phyloP scores from a whole-genome alignment of 306 rosid genomes.

The Hippophae gyantsensis region DNA sequence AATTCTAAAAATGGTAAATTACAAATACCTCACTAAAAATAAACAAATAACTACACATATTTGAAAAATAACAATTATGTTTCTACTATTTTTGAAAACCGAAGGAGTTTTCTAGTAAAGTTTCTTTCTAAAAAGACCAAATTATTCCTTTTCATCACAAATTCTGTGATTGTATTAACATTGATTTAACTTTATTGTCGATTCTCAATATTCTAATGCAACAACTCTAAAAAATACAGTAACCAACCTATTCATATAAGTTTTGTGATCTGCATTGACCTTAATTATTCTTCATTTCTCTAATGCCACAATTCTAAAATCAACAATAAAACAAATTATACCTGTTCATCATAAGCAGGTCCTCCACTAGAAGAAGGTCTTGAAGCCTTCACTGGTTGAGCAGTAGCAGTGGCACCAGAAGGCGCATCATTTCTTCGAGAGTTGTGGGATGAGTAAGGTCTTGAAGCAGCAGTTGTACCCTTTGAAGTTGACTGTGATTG shows the following conservation, averaged over 20 bases:
- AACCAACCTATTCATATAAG: slow-evolving; percentile 5
- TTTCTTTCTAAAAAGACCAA: too few relatives aligned
- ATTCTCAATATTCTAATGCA: neutral
- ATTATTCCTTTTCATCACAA: slow-evolving; percentile 1
- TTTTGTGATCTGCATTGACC: slow-evolving; percentile 59
- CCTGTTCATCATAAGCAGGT: slow-evolving; percentile 74
- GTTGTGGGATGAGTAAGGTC: slow-evolving; percentile 50
- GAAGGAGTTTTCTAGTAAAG: too few relatives aligned
- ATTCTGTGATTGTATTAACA: slow-evolving; percentile 53
- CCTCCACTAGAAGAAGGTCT: slow-evolving; percentile 41
- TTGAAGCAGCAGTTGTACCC: slow-evolving; percentile 43
- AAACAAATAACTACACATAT: too few relatives aligned
- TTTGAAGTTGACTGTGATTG: slow-evolving; percentile 54
- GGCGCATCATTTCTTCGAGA: slow-evolving; percentile 61
- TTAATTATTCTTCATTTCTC: neutral
- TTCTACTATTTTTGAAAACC: too few relatives aligned
- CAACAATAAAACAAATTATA: slow-evolving; percentile 1
- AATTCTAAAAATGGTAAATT: too few relatives aligned
- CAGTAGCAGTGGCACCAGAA: slow-evolving; percentile 33
- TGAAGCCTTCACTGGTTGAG: slow-evolving; percentile 35
- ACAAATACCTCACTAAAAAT: too few relatives aligned
- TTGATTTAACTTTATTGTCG: neutral
- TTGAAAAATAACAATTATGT: too few relatives aligned
- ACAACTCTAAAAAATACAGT: too few relatives aligned
- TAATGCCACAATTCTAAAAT: too few relatives aligned